Percentiles rank a stretch among this genome's conserved stretches.
phyloP scores from a whole-genome alignment of 192 early-diverging fungal genomes.

The Cladochytrium replicatum region DNA sequence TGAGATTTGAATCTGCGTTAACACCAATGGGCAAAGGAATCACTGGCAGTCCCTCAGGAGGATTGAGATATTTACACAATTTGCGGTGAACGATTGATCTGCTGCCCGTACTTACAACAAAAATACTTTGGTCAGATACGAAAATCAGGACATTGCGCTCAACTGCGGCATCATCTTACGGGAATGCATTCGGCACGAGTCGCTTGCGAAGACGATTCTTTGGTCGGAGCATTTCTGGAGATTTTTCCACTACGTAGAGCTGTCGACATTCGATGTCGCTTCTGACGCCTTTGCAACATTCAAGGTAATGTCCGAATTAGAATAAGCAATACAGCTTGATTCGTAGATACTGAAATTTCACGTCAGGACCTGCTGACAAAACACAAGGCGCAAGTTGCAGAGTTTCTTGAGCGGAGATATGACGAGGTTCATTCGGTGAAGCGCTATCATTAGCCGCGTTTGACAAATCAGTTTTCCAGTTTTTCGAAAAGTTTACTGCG shows the following conservation, averaged over 20 bases:
- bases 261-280: slow-evolving; percentile 95
- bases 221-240: slow-evolving; percentile 81
- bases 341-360: no score
- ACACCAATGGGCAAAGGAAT: background rate
- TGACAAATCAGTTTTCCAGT: slow-evolving; percentile 41
- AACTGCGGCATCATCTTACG: slow-evolving; percentile 97
- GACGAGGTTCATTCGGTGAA: slow-evolving; percentile 41
- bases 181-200: slow-evolving; percentile 93
- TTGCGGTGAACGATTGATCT: background rate
- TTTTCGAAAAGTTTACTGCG: slow-evolving; percentile 80
- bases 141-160: slow-evolving; percentile 90
- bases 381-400: slow-evolving; percentile 85
- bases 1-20: background rate
- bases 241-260: slow-evolving; percentile 93
- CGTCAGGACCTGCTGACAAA: slow-evolving; percentile 88
- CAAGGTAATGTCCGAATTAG: slow-evolving; percentile 43
- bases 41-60: background rate
- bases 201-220: slow-evolving; percentile 75
- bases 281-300: slow-evolving; percentile 98
- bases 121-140: slow-evolving; percentile 65
- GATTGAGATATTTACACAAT: slow-evolving; percentile 1
- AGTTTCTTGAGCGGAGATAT: slow-evolving; percentile 83
- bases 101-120: background rate
- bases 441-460: slow-evolving; percentile 16
- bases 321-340: background rate